These are phyloP conservation scores for Brettanomyces anomalus DNA, from an alignment of 805 yeast genomes.

Conservation along the genomic window DNA sequence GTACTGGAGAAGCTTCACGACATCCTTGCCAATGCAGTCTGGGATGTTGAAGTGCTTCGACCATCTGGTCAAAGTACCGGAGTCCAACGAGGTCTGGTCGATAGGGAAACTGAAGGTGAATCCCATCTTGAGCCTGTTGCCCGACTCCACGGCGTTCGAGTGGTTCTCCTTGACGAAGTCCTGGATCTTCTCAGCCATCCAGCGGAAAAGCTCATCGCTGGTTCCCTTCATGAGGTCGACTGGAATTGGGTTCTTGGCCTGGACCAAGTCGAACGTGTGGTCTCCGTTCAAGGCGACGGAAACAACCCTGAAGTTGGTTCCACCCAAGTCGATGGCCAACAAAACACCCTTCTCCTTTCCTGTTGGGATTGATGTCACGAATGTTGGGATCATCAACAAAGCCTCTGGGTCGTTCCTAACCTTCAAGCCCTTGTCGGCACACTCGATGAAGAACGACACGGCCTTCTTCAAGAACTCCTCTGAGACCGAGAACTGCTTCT, in stretches of 20 bases:
- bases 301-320: slow-evolving; percentile 93
- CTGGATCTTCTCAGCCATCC: slow-evolving; percentile 62
- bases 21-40: slow-evolving; percentile 80
- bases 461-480: slow-evolving; percentile 36
- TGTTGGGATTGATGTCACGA: slow-evolving; percentile 72
- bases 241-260: slow-evolving; percentile 74
- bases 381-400: slow-evolving; percentile 91
- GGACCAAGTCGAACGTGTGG: slow-evolving; percentile 70
- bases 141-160: slow-evolving; percentile 14
- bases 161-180: slow-evolving; percentile 64
- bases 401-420: slow-evolving; percentile 33
- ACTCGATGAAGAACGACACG: slow-evolving; percentile 46
- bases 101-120: slow-evolving; percentile 95
- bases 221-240: slow-evolving; percentile 61
- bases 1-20: slow-evolving; percentile 62
- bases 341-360: slow-evolving; percentile 79
- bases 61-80: slow-evolving; percentile 87
- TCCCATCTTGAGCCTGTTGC: slow-evolving; percentile 55
- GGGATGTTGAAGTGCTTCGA: slow-evolving; percentile 87
- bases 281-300: slow-evolving; percentile 71
- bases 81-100: slow-evolving; percentile 68
- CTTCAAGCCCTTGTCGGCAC: slow-evolving; percentile 51
- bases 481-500: slow-evolving; percentile 32
- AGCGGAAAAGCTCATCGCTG: slow-evolving; percentile 60
- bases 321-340: slow-evolving; percentile 92